Evolutionary conservation across 768 basidiomycete genomes (phyloP), one percentile per base, ranked within the genome.

Genomic region (Phaeotremella skinneri): DNA sequence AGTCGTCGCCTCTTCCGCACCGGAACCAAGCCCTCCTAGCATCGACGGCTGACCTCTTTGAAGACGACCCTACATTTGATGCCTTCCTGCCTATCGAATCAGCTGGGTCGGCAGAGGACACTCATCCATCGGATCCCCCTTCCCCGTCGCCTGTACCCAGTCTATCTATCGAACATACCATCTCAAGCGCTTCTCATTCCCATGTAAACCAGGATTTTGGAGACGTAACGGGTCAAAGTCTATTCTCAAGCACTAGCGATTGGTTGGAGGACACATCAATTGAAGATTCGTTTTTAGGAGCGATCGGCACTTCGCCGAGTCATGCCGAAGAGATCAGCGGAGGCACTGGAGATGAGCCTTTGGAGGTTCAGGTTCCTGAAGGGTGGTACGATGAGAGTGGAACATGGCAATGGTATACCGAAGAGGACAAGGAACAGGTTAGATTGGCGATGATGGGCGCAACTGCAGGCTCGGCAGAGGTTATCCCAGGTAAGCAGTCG

Each of bases 351-450:
- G 57, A 72, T 17, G 69, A 70, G 32, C 41, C 56, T 5, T 26
- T 63, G 32, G 32, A 54, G 11, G 56, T 69, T 25, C 73, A 72
- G 1, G 67, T 76, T 6, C 75, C 75, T 3, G 67, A 74, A 55
- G 75, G 75, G 25, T 76, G 75, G 75, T 67, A 69, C 23, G 73
- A 75, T 57, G 75, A 73, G 11, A 51, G 60, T 37, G 75, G 74
- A 9, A 58, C 64, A 23, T 76, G 70, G 66, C 56, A 67, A 48
- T 75, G 72, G 65, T 76, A 76, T 49, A 76, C 75, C 9, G 67
- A 64, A 2, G 75, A 75, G 53, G 73, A 76, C 54, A 59, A 56
- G 42, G 67, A 64, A 53, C 67, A 63, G 31, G 72, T 73, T 31
- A 63, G 64, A 37, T 31, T 49, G 45, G 54, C 60, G 2, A 66